A percentile compares a stretch with the other conserved stretches of the same genome.
phyloP scores from a whole-genome alignment of 495 filamentous ascomycete genomes.

The Beverwykella pulmonaria region DNA sequence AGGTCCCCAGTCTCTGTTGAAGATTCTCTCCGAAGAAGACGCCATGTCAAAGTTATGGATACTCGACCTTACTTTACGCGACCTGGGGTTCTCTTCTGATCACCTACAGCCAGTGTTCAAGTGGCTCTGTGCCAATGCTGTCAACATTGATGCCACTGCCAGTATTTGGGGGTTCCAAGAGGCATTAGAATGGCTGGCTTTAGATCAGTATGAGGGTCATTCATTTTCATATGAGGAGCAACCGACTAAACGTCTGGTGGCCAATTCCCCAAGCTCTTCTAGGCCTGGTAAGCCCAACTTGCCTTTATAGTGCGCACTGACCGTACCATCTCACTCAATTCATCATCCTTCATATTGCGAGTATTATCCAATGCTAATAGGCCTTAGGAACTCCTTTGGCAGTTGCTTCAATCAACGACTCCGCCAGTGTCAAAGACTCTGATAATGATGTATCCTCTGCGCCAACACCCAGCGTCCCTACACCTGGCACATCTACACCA shows the following conservation, averaged over 20 bases:
- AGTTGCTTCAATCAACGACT: background rate
- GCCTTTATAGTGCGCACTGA: background rate
- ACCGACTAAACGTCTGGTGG: constrained; percentile 43
- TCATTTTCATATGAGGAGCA: constrained; percentile 68
- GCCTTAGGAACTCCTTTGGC: constrained; percentile 5
- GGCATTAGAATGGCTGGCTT: constrained; percentile 81
- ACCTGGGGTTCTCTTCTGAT: constrained; percentile 66
- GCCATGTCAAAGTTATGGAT: constrained; percentile 78
- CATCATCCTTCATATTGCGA: background rate
- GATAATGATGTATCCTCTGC: background rate
- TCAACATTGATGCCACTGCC: constrained; percentile 52
- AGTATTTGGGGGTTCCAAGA: constrained; percentile 81
- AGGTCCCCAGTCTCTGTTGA: constrained; percentile 40
- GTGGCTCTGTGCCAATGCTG: constrained; percentile 55
- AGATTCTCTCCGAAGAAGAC: constrained; percentile 62
- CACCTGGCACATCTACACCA: background rate
- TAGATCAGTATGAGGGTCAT: constrained; percentile 67
- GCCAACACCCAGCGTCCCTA: background rate
- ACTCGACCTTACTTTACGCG: constrained; percentile 66
- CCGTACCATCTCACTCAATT: background rate
- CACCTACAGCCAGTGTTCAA: constrained; percentile 66
- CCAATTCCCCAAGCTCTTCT: constrained; percentile 11
- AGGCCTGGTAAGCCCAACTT: constrained; percentile 30
- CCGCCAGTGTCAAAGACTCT: background rate
- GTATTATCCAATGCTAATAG: constrained; percentile 1